These are phyloP conservation scores for Macrophomina phaseolina DNA, from an alignment of 2,329 filamentous ascomycete genomes.

Conservation along the genomic window DNA sequence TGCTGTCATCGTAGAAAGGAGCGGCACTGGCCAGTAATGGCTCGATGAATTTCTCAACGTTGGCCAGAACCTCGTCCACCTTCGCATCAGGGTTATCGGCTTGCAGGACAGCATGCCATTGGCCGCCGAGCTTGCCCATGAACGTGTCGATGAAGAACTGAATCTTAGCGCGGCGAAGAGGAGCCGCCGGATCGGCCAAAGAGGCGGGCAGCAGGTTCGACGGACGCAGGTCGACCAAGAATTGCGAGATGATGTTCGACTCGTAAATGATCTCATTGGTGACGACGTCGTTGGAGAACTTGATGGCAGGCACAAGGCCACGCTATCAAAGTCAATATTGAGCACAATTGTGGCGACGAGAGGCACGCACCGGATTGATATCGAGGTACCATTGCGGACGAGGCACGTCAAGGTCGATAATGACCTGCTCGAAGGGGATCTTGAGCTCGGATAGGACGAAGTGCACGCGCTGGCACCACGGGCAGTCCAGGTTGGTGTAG, in stretches of 20 bases:
- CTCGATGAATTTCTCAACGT: slow-evolving; percentile 73
- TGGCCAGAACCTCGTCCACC: slow-evolving; percentile 58
- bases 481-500: slow-evolving; percentile 74
- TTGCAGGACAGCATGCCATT: slow-evolving; percentile 52
- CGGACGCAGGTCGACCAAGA: slow-evolving; percentile 72
- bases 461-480: slow-evolving; percentile 77
- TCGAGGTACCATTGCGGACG: slow-evolving; percentile 76
- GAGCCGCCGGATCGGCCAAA: slow-evolving; percentile 56
- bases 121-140: slow-evolving; percentile 64
- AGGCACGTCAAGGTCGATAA: slow-evolving; percentile 72
- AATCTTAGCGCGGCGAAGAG: slow-evolving; percentile 70
- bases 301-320: slow-evolving; percentile 75
- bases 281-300: slow-evolving; percentile 60
- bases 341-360: too few relatives aligned
- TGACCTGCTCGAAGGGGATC: slow-evolving; percentile 71
- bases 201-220: slow-evolving; percentile 68
- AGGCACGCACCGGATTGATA: slow-evolving; percentile 68
- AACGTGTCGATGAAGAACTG: slow-evolving; percentile 76
- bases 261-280: slow-evolving; percentile 70
- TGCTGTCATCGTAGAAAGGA: slow-evolving; percentile 54
- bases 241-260: slow-evolving; percentile 74
- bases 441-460: slow-evolving; percentile 71
- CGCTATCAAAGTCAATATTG: slow-evolving; percentile 48
- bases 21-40: slow-evolving; percentile 61
- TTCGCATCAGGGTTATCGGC: slow-evolving; percentile 55